Evolutionary conservation across 495 filamentous ascomycete genomes (phyloP).

Genomic region (Tuber borchii): DNA sequence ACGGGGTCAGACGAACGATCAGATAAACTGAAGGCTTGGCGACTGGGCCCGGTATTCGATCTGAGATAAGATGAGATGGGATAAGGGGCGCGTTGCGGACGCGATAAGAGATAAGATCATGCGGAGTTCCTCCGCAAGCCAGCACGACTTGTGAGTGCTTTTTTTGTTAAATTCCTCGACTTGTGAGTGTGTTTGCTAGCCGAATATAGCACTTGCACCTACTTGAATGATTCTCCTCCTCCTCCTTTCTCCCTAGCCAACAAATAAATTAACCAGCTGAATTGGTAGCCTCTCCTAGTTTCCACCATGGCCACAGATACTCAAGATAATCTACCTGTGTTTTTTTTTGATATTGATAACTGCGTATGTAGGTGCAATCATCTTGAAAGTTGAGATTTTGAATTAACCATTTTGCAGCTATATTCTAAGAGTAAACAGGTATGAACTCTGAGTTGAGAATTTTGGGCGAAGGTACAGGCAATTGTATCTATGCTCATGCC

Average conservation of each 20-base stretch:
- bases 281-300: not conserved
- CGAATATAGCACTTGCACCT: not conserved
- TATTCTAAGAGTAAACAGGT: constrained; percentile 50
- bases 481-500: not conserved
- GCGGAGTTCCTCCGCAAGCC: too few species aligned
- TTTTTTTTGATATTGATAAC: constrained; percentile 97
- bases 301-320: constrained; percentile 11
- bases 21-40: not conserved
- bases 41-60: not conserved
- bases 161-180: too few species aligned
- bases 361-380: constrained; percentile 55
- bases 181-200: not conserved
- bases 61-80: not conserved
- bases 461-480: not conserved
- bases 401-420: constrained; percentile 44
- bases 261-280: not conserved
- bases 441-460: not conserved
- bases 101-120: not conserved
- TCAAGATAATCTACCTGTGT: constrained; percentile 50
- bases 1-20: not conserved
- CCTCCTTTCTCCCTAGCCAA: not conserved
- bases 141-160: too few species aligned
- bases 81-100: not conserved
- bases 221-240: not conserved
- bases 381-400: constrained; percentile 5